Percentiles rank a stretch among this genome's conserved stretches.
Evolutionary conservation across 495 filamentous ascomycete genomes (phyloP).

Genomic region (Podospora pseudocomata): DNA sequence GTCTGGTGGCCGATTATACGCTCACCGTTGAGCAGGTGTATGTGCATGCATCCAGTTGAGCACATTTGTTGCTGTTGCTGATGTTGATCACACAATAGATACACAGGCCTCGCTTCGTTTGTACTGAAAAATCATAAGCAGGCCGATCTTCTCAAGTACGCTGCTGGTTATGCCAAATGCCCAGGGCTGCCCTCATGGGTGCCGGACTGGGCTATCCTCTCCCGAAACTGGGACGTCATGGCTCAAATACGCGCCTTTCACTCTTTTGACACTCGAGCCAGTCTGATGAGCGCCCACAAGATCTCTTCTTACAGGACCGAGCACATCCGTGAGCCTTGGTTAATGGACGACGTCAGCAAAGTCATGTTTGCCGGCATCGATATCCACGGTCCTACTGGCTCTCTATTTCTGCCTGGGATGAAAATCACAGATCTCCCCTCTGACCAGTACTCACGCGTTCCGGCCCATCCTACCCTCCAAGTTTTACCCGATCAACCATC

Average conservation of each 20-base stretch:
- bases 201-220: constrained; percentile 21
- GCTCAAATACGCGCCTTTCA: constrained; percentile 10
- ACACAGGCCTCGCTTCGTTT: constrained; percentile 21
- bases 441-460: background rate
- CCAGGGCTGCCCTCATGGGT: constrained; percentile 25
- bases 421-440: constrained; percentile 16
- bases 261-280: background rate
- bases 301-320: constrained; percentile 3
- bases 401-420: constrained; percentile 14
- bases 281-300: background rate
- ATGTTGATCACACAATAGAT: constrained; percentile 5
- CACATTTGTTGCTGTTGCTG: background rate
- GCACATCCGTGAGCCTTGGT: constrained; percentile 2
- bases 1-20: constrained; percentile 25
- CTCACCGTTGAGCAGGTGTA: constrained; percentile 21
- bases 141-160: constrained; percentile 18
- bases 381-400: constrained; percentile 17
- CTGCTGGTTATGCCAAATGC: constrained; percentile 16
- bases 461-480: background rate
- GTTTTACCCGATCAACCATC: background rate
- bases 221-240: constrained; percentile 20
- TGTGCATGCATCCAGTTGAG: background rate
- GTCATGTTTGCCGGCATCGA: background rate
- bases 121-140: constrained; percentile 14
- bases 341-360: background rate